A percentile compares a stretch with the other conserved stretches of the same genome.
phyloP scores from a whole-genome alignment of 1,284 basidiomycete species.

The Melampsora americana region DNA sequence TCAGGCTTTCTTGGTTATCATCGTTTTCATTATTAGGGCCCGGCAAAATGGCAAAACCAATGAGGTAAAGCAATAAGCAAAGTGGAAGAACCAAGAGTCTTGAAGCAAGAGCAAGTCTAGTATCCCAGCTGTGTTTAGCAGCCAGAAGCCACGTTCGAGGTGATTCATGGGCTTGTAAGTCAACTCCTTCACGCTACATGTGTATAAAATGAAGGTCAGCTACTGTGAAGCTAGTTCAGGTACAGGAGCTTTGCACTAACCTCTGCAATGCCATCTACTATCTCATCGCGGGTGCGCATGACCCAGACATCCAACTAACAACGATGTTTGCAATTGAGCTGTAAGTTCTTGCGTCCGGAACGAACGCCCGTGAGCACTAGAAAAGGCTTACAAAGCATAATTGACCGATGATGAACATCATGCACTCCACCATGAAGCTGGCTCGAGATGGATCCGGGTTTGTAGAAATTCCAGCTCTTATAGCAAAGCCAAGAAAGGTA shows the following conservation, averaged over 20 bases:
- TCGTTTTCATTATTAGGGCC: background rate
- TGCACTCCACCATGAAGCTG: constrained; percentile 36
- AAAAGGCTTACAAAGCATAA: constrained; percentile 17
- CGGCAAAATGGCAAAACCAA: constrained; percentile 20
- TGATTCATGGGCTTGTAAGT: constrained; percentile 1
- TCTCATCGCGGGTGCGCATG: constrained; percentile 24
- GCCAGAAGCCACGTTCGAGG: background rate
- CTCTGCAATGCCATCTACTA: constrained; percentile 9
- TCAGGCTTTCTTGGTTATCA: background rate
- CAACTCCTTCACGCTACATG: background rate
- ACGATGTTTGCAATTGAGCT: background rate
- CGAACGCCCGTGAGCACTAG: background rate
- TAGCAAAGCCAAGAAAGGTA: constrained; percentile 35
- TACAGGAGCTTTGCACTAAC: background rate
- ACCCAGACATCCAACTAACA: constrained; percentile 33
- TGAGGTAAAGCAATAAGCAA: constrained; percentile 18
- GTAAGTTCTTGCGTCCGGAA: background rate
- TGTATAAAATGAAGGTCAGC: background rate
- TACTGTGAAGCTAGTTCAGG: background rate
- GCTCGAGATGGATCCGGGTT: background rate
- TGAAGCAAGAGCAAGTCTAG: background rate
- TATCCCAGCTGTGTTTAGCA: background rate
- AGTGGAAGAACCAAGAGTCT: constrained; percentile 17
- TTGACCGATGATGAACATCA: constrained; percentile 31
- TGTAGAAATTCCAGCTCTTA: constrained; percentile 35